These are phyloP conservation scores for Wickerhamiella infanticola DNA, from an alignment of 1,139 yeast genomes.

Conservation along the genomic window DNA sequence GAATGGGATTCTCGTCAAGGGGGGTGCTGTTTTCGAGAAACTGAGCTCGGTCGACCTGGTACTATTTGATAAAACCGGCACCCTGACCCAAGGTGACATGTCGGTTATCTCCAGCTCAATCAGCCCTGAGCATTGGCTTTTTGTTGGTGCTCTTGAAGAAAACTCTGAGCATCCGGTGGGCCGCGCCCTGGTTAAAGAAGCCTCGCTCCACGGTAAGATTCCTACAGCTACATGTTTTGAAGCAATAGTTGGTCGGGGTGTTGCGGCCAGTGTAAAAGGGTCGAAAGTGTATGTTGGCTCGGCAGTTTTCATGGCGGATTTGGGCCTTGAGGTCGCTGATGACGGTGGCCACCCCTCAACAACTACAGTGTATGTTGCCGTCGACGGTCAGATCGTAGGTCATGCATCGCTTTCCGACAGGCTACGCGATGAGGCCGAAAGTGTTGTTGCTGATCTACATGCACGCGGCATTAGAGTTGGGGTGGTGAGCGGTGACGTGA, in stretches of 20 bases:
- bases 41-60: constrained; percentile 52
- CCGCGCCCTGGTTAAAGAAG: constrained; percentile 36
- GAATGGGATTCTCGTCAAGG: constrained; percentile 80
- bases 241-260: constrained; percentile 58
- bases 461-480: constrained; percentile 51
- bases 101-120: constrained; percentile 28
- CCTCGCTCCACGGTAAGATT: constrained; percentile 14
- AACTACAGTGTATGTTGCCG: constrained; percentile 28
- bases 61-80: constrained; percentile 91
- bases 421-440: constrained; percentile 49
- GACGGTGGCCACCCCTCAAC: constrained; percentile 10
- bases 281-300: constrained; percentile 10
- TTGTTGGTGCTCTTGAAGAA: constrained; percentile 48
- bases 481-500: constrained; percentile 81
- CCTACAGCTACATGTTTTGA: constrained; percentile 26
- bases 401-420: constrained; percentile 51
- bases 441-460: constrained; percentile 42
- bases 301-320: constrained; percentile 1
- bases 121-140: constrained; percentile 35
- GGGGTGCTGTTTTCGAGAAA: constrained; percentile 76
- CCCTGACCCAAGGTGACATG: constrained; percentile 80
- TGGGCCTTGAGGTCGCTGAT: constrained; percentile 13
- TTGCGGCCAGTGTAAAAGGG: constrained; percentile 32
- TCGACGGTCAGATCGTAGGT: constrained; percentile 49
- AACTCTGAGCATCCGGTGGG: constrained; percentile 86